Evolutionary conservation across 805 yeast species (phyloP).

Genomic region (Ogataea pilisensis): DNA sequence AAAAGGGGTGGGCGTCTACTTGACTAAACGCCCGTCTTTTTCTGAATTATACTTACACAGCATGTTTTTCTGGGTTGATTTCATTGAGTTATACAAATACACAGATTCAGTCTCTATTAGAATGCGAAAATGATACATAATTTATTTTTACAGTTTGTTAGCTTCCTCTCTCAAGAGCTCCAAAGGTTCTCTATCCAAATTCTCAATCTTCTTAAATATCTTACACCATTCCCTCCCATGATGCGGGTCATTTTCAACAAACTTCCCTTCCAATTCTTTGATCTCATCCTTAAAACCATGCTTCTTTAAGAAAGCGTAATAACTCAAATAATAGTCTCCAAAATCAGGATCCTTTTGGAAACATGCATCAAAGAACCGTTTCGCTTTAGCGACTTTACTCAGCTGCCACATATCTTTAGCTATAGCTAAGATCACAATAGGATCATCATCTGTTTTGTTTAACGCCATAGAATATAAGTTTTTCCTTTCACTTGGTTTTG

Average conservation of each 20-base stretch:
- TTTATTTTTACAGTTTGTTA: background rate
- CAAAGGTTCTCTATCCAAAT: constrained; percentile 15
- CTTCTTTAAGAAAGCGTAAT: constrained; percentile 41
- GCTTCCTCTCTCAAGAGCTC: constrained; percentile 19
- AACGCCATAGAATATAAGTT: constrained; percentile 68
- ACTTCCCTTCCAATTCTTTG: constrained; percentile 32
- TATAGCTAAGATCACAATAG: constrained; percentile 54
- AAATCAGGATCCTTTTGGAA: constrained; percentile 42
- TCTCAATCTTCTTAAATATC: constrained; percentile 44
- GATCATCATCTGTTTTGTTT: constrained; percentile 56
- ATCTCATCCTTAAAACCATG: constrained; percentile 36
- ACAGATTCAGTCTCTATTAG: too few relatives aligned
- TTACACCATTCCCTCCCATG: constrained; percentile 60
- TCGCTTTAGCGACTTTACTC: constrained; percentile 59
- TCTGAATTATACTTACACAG: too few relatives aligned
- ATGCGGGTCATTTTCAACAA: constrained; percentile 47
- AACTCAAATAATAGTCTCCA: constrained; percentile 81
- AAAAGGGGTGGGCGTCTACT: too few relatives aligned
- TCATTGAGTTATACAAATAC: too few relatives aligned
- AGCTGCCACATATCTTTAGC: constrained; percentile 67
- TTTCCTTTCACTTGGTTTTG: constrained; percentile 41
- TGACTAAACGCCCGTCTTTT: too few relatives aligned
- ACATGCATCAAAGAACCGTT: constrained; percentile 71
- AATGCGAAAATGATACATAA: too few relatives aligned
- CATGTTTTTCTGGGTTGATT: too few relatives aligned